Conservation (phyloP, 345 rosid species). For the Gossypium arboreum region DNA sequence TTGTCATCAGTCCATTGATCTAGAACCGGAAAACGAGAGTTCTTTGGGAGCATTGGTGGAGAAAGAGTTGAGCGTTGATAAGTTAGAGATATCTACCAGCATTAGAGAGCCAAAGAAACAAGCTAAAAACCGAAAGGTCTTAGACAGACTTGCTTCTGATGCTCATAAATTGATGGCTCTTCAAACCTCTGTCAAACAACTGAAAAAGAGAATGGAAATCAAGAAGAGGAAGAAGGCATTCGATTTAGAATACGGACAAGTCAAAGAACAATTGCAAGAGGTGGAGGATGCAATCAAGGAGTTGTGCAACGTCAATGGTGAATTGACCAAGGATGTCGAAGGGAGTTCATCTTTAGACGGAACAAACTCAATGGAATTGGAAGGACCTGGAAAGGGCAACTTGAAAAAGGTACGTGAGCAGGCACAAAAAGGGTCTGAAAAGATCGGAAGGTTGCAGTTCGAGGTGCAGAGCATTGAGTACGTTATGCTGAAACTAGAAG, state of each 20-base stretch:
- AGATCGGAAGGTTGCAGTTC: conserved; percentile 63
- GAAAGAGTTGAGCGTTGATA: conserved; percentile 66
- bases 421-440: conserved; percentile 64
- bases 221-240: conserved; percentile 52
- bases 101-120: conserved; percentile 32
- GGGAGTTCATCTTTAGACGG: conserved; percentile 23
- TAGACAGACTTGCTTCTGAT: conserved; percentile 72
- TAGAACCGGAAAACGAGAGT: conserved; percentile 10
- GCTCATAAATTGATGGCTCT: conserved; percentile 63
- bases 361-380: conserved; percentile 21
- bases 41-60: conserved; percentile 40
- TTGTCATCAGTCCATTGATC: conserved; percentile 16
- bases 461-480: conserved; percentile 72
- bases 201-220: conserved; percentile 60
- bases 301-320: conserved; percentile 52
- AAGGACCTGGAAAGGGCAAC: conserved; percentile 34
- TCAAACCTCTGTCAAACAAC: conserved; percentile 48
- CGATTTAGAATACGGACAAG: conserved; percentile 49
- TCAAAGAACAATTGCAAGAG: conserved; percentile 62
- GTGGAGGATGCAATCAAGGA: conserved; percentile 57
- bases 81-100: conserved; percentile 53
- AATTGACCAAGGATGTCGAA: conserved; percentile 43
- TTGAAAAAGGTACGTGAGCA: conserved; percentile 49
- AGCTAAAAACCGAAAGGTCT: conserved; percentile 43
- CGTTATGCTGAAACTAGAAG: conserved; percentile 67